Conservation (phyloP, 2,329 filamentous ascomycete species). For the Mariannaea elegans region DNA sequence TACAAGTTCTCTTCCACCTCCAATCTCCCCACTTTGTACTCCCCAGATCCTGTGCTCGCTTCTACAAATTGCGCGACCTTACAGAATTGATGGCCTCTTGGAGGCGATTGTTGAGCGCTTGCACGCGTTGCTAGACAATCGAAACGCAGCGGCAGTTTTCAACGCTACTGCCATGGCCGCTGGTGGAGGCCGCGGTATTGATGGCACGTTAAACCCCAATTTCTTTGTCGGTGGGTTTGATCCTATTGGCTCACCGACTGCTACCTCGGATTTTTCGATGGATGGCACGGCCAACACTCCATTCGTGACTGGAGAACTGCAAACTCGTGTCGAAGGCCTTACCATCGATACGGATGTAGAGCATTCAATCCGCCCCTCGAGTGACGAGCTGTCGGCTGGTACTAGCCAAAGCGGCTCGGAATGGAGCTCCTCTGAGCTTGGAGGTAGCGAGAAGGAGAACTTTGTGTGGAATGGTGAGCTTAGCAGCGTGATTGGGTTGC, state of each 20-base stretch:
- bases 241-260: slow-evolving; percentile 47
- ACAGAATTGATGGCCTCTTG: slow-evolving; percentile 89
- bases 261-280: slow-evolving; percentile 47
- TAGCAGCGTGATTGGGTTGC: slow-evolving; percentile 90
- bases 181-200: slow-evolving; percentile 86
- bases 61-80: slow-evolving; percentile 90
- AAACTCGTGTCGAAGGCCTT: slow-evolving; percentile 50
- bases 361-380: slow-evolving; percentile 49
- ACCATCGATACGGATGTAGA: slow-evolving; percentile 59
- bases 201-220: slow-evolving; percentile 71
- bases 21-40: slow-evolving; percentile 81
- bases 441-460: slow-evolving; percentile 58
- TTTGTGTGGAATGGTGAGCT: slow-evolving; percentile 80
- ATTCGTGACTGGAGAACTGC: slow-evolving; percentile 41
- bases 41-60: slow-evolving; percentile 96
- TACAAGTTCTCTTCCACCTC: slow-evolving; percentile 84
- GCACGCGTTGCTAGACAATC: slow-evolving; percentile 87
- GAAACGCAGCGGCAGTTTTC: slow-evolving; percentile 96
- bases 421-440: slow-evolving; percentile 64
- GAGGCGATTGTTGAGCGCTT: slow-evolving; percentile 93
- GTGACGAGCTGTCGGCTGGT: slow-evolving; percentile 59
- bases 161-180: slow-evolving; percentile 98
- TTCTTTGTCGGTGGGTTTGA: slow-evolving; percentile 64
- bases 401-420: slow-evolving; percentile 63
- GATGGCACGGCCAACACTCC: slow-evolving; percentile 43